Evolutionary conservation across 2,329 filamentous ascomycete species (phyloP), one percentile per base, ranked within the genome.

Genomic region (Podosphaera xanthii): DNA sequence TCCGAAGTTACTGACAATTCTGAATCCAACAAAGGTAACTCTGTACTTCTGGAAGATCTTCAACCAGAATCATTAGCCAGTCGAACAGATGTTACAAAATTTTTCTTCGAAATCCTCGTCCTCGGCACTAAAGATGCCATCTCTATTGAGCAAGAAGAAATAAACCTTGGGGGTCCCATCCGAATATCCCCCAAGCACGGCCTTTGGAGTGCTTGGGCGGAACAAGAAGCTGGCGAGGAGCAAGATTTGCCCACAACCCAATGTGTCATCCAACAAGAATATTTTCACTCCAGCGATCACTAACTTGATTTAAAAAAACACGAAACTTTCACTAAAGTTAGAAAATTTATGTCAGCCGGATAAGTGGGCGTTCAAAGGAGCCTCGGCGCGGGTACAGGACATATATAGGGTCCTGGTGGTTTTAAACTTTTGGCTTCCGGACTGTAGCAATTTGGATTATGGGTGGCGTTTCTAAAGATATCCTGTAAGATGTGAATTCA

Each of bases 31-130:
- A 85, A 84, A 70, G 85, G 85, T 70, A 78, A 77, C 33, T 81
- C 81, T 10, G 88, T 94, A 2, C 77, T 94, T 2, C 96, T 98
- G 76, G 91, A 96, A 67, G 86, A 94, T 60, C 77, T 98, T 55
- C 78, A 96, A 40, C 92, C 92, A 0, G 87, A 94, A 71, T 74
- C 77, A 63, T 80, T 79, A 61, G 91, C 91, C 0, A 88, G 79
- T 64, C 87, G 87, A 71, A 85, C 86, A 7, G 92, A 97, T 67
- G 92, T 92, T 0, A 98, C 92, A 50, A 96, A 96, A 77, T 96
- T 98, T 89, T 98, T 98, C 75, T 98, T 98, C 67, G 92, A 98
- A 73, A 84, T 92, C 59, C 77, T 98, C 33, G 92, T 98, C 2
- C 77, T 98, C 54, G 92, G 91, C 4, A 98, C 92, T 49, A 98